Percentiles rank a stretch among this genome's conserved stretches.
These are phyloP conservation scores for Ambrosia trifida DNA, from an alignment of 129 eudicot species.

Conservation along the genomic window DNA sequence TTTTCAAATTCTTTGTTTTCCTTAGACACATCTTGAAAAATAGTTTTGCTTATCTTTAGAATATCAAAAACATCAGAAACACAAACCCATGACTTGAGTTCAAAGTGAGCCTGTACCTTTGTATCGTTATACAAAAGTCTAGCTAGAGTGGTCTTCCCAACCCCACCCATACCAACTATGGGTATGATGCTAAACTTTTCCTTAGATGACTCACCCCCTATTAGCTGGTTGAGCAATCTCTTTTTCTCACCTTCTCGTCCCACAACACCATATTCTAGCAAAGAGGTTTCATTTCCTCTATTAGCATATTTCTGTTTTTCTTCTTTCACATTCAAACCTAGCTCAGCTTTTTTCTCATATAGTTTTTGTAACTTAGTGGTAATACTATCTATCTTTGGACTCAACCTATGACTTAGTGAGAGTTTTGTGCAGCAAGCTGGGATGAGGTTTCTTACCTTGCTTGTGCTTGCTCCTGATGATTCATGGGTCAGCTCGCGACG, in stretches of 20 bases:
- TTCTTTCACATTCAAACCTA: constrained; percentile 20
- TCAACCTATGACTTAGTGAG: too few species aligned
- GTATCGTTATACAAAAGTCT: not conserved
- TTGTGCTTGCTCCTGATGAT: too few species aligned
- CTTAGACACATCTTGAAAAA: not conserved
- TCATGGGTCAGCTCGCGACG: too few species aligned
- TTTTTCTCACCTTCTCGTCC: constrained; percentile 43
- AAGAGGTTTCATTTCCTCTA: constrained; percentile 27
- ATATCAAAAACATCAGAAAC: not conserved
- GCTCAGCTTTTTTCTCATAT: constrained; percentile 12
- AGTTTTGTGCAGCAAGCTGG: too few species aligned
- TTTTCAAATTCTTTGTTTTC: not conserved
- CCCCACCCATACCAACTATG: constrained; percentile 22
- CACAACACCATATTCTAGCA: constrained; percentile 28
- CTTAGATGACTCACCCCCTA: constrained; percentile 5
- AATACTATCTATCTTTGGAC: too few species aligned
- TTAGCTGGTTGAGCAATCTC: not conserved
- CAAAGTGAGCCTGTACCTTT: not conserved
- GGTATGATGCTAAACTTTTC: constrained; percentile 8
- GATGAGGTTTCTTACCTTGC: too few species aligned
- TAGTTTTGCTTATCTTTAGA: not conserved
- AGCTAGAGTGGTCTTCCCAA: constrained; percentile 19
- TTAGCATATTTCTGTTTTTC: not conserved
- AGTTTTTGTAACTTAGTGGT: too few species aligned
- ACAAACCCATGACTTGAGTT: constrained; percentile 9